Percentiles rank a stretch among this genome's conserved stretches.
Conservation (phyloP, 176 grass and related monocot species). For the Echinochloa phyllopogon region DNA sequence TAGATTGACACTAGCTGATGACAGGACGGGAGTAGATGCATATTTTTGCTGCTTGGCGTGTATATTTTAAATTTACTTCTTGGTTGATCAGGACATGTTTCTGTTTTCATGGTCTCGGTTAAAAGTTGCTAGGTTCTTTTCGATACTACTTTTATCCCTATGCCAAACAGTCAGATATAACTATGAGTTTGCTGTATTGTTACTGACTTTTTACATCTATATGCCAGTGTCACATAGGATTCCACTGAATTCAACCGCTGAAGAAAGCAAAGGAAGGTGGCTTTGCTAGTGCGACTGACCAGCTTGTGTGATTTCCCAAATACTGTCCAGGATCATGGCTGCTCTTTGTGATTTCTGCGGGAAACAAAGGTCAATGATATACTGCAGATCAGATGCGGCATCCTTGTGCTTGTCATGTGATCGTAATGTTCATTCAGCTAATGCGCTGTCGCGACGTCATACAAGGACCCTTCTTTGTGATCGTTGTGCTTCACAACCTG, state of each 20-base stretch:
- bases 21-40: conserved; percentile 17
- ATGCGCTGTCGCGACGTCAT: conserved; percentile 79
- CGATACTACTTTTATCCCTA: not conserved
- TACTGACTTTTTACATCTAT: conserved; percentile 2
- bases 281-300: conserved; percentile 1
- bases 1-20: conserved; percentile 18
- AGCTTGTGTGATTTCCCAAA: conserved; percentile 9
- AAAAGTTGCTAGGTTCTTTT: not conserved
- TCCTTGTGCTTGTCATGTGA: conserved; percentile 91
- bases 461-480: conserved; percentile 88
- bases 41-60: not conserved
- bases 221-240: conserved; percentile 36
- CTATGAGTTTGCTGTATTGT: not conserved
- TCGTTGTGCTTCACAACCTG: conserved; percentile 72
- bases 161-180: conserved; percentile 5
- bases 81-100: conserved; percentile 34
- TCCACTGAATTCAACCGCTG: conserved; percentile 29
- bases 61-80: not conserved
- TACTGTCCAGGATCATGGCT: conserved; percentile 63
- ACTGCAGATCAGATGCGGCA: conserved; percentile 87
- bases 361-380: conserved; percentile 77
- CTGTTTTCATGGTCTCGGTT: conserved; percentile 14
- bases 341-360: conserved; percentile 84
- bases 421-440: conserved; percentile 86
- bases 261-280: conserved; percentile 23